Evolutionary conservation across 768 basidiomycete genomes (phyloP).

Genomic region (Cystobasidium tubakii): DNA sequence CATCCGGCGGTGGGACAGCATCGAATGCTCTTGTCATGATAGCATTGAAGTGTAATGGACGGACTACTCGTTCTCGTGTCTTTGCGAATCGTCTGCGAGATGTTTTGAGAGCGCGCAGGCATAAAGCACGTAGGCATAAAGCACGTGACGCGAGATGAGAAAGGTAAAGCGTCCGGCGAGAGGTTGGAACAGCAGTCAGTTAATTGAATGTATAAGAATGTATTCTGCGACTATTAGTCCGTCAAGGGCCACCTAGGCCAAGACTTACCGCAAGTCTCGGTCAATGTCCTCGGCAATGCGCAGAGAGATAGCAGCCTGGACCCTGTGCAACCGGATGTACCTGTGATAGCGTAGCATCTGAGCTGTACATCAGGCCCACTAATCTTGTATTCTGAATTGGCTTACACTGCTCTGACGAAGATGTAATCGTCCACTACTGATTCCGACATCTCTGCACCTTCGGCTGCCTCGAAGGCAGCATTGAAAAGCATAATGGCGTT

Average conservation of each 20-base stretch:
- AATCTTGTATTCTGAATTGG: not conserved
- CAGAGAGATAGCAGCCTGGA: not conserved
- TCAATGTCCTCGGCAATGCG: not conserved
- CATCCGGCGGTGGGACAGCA: constrained; percentile 4
- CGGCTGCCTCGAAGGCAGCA: constrained; percentile 2
- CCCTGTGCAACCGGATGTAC: not conserved
- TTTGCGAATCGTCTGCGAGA: not conserved
- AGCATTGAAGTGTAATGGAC: not conserved
- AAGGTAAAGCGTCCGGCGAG: not conserved
- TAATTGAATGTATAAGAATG: not conserved
- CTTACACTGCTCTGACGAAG: constrained; percentile 8
- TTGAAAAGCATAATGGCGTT: constrained; percentile 10
- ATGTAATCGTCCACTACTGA: not conserved
- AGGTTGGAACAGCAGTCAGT: not conserved
- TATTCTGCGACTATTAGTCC: not conserved
- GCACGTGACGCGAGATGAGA: not conserved
- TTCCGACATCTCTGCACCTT: not conserved
- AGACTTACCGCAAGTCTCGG: constrained; percentile 4
- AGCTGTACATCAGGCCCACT: not conserved
- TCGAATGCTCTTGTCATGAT: not conserved
- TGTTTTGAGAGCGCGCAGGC: too few species aligned
- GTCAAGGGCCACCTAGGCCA: too few species aligned
- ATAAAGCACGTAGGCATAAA: not conserved
- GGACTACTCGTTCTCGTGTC: not conserved
- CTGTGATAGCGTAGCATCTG: not conserved